These are phyloP conservation scores for Centrapalus pauciflorus DNA, from an alignment of 129 eudicot species.

Conservation along the genomic window DNA sequence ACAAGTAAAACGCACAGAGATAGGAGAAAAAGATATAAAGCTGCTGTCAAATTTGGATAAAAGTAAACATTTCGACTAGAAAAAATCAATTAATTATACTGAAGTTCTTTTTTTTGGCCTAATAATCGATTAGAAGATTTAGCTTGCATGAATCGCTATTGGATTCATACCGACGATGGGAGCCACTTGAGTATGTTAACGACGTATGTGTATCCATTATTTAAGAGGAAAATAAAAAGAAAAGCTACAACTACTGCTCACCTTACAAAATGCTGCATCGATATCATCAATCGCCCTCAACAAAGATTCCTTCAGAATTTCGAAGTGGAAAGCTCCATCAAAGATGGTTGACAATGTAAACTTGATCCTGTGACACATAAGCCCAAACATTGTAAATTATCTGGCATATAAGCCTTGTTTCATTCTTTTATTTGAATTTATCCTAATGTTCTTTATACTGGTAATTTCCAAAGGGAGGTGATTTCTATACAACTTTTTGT, in stretches of 20 bases:
- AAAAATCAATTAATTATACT: no score
- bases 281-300: conserved; percentile 77
- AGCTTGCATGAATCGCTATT: conserved; percentile 7
- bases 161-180: not conserved
- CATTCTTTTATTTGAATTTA: not conserved
- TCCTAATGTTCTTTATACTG: not conserved
- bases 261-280: conserved; percentile 76
- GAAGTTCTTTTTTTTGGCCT: no score
- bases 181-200: not conserved
- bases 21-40: not conserved
- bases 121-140: conserved; percentile 1
- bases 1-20: not conserved
- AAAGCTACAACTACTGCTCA: conserved; percentile 12
- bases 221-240: not conserved
- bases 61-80: no score
- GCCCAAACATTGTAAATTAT: not conserved
- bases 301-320: conserved; percentile 83
- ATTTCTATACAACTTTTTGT: no score
- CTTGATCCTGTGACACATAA: conserved; percentile 46
- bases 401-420: not conserved
- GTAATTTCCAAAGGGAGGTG: no score
- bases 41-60: no score
- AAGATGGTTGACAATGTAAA: conserved; percentile 43
- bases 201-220: no score
- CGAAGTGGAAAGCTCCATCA: conserved; percentile 70